phyloP scores from a whole-genome alignment of 306 rosid genomes.

The Vigna trinervia region DNA sequence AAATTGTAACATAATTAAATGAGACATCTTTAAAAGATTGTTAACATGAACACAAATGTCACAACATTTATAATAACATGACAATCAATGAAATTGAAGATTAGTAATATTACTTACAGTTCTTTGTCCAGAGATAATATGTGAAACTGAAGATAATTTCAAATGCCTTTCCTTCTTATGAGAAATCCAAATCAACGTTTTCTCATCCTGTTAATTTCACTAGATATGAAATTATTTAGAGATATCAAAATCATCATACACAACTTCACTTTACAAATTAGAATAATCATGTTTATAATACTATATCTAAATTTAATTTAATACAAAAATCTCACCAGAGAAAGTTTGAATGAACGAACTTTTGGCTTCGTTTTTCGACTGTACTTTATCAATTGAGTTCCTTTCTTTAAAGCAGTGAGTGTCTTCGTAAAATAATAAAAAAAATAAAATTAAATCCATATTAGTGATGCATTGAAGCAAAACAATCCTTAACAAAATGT shows the following conservation, averaged over 20 bases:
- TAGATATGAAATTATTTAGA: constrained; percentile 55
- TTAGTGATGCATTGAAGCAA: constrained; percentile 5
- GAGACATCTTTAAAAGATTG: background rate
- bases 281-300: background rate
- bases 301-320: background rate
- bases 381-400: constrained; percentile 72
- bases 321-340: constrained; percentile 60
- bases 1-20: constrained; percentile 6
- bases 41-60: constrained; percentile 8
- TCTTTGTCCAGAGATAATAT: constrained; percentile 83
- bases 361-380: constrained; percentile 82
- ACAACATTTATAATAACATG: background rate
- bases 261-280: background rate
- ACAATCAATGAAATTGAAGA: constrained; percentile 58
- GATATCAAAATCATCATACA: constrained; percentile 39
- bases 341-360: constrained; percentile 78
- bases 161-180: constrained; percentile 70
- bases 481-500: constrained; percentile 12
- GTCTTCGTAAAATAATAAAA: constrained; percentile 59
- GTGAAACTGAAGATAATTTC: constrained; percentile 62
- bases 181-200: constrained; percentile 77
- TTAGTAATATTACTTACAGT: constrained; percentile 64
- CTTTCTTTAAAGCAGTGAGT: constrained; percentile 70
- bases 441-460: background rate
- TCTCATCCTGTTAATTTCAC: constrained; percentile 78